Percentiles rank a stretch among this genome's conserved stretches.
Evolutionary conservation across 176 grass and related monocot species (phyloP).

Genomic region (Elymus sibiricus): DNA sequence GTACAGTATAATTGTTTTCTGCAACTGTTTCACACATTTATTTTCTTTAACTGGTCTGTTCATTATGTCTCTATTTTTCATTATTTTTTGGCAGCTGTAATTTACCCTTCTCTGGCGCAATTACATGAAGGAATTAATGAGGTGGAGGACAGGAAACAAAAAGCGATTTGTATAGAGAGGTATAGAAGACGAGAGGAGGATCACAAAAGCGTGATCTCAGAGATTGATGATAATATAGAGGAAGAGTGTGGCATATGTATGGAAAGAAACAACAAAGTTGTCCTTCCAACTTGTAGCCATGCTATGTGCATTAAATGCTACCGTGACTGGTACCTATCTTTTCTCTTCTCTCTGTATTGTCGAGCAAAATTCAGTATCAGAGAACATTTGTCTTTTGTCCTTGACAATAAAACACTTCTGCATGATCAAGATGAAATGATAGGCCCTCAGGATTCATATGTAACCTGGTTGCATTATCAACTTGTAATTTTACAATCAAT

Average conservation of each 20-base stretch:
- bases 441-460: neutral
- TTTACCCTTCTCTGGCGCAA: constrained; percentile 89
- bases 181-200: constrained; percentile 64
- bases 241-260: constrained; percentile 98
- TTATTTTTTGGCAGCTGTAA: constrained; percentile 53
- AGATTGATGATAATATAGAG: constrained; percentile 83
- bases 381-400: neutral
- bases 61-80: neutral
- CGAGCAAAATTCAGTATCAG: neutral
- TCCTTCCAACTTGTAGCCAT: constrained; percentile 86
- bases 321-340: constrained; percentile 70
- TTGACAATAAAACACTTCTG: neutral
- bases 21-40: neutral
- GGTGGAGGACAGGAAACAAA: constrained; percentile 82
- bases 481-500: neutral
- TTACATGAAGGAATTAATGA: constrained; percentile 76
- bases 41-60: constrained; percentile 32
- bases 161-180: constrained; percentile 61
- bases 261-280: constrained; percentile 74
- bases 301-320: constrained; percentile 94
- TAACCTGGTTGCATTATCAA: neutral
- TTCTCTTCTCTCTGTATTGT: constrained; percentile 11
- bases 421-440: neutral
- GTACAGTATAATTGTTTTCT: constrained; percentile 14
- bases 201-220: constrained; percentile 51